Conservation (phyloP, 2,329 filamentous ascomycete genomes). For the Colletotrichum tropicale region DNA sequence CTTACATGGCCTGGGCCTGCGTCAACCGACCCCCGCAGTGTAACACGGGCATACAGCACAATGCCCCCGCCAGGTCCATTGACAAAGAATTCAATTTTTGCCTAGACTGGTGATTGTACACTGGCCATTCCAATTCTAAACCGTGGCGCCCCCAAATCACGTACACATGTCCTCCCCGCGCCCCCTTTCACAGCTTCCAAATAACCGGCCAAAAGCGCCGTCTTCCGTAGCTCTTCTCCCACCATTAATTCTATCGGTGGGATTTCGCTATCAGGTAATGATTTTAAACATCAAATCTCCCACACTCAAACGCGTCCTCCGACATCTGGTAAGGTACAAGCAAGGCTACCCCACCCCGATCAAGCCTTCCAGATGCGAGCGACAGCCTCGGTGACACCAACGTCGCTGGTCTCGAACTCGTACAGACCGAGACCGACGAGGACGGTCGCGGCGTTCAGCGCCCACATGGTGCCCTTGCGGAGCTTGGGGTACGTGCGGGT, state of each 20-base stretch:
- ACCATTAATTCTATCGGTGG: background rate
- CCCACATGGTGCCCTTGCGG: constrained; percentile 75
- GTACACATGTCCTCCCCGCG: background rate
- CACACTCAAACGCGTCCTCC: background rate
- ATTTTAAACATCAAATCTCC: background rate
- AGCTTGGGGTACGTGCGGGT: constrained; percentile 69
- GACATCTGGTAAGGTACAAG: background rate
- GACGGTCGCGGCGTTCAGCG: constrained; percentile 78
- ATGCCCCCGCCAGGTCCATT: background rate
- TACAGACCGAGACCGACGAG: constrained; percentile 88
- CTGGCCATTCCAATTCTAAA: constrained; percentile 19
- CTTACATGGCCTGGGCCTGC: background rate
- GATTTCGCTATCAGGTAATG: background rate
- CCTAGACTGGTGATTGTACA: constrained; percentile 21
- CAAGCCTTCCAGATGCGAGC: constrained; percentile 89
- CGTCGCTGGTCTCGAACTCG: constrained; percentile 98
- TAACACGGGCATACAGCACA: background rate
- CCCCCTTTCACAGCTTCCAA: background rate
- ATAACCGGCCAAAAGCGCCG: background rate
- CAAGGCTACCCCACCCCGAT: background rate
- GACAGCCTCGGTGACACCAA: constrained; percentile 88
- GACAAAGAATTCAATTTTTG: constrained; percentile 17
- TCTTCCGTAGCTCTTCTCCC: background rate
- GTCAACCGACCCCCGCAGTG: background rate
- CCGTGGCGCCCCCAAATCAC: constrained; percentile 19